A percentile compares a stretch with the other conserved stretches of the same genome.
Conservation (phyloP, 768 basidiomycete species). For the Agaricus subrufescens region DNA sequence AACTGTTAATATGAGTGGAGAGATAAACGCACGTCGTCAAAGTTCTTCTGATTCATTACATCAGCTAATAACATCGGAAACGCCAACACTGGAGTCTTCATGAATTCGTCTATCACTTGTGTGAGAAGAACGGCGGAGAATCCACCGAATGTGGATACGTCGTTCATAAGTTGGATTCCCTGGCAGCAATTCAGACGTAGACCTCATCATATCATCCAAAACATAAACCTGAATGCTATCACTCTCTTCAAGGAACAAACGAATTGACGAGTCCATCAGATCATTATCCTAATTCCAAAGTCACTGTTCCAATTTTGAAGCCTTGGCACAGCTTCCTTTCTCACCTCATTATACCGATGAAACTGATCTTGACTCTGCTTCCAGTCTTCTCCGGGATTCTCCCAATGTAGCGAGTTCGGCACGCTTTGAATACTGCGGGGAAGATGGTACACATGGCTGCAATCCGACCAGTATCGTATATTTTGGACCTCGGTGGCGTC, state of each 20-base stretch:
- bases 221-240: constrained; percentile 60
- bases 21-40: constrained; percentile 39
- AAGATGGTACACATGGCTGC: constrained; percentile 56
- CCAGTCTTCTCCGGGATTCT: constrained; percentile 54
- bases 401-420: constrained; percentile 55
- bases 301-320: neutral
- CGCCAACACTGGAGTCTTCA: constrained; percentile 52
- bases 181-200: constrained; percentile 19
- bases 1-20: constrained; percentile 2
- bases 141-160: constrained; percentile 58
- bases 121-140: constrained; percentile 58
- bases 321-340: neutral
- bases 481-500: constrained; percentile 18
- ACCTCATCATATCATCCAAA: neutral
- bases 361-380: constrained; percentile 46
- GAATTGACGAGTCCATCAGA: constrained; percentile 65
- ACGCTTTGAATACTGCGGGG: constrained; percentile 63
- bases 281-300: constrained; percentile 42
- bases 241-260: constrained; percentile 70
- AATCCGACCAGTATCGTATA: constrained; percentile 68
- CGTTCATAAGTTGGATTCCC: constrained; percentile 69
- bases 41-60: constrained; percentile 24
- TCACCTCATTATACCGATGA: constrained; percentile 50
- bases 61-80: constrained; percentile 55
- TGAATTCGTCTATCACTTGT: constrained; percentile 62